Evolutionary conservation across 2,329 filamentous ascomycete species (phyloP).

Genomic region (Talaromyces sp.): DNA sequence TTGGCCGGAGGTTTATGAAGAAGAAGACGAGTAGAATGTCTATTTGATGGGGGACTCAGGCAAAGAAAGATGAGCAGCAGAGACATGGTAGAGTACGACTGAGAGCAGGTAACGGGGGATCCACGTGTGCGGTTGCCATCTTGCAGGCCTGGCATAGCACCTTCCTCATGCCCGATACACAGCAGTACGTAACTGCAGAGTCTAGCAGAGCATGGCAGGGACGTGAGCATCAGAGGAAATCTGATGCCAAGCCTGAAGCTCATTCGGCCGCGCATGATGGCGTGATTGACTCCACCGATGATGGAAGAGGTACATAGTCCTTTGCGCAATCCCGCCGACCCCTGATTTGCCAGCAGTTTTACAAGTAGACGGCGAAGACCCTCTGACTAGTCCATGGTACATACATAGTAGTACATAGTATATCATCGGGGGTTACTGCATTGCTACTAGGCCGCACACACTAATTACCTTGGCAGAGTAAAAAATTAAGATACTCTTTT

Average conservation of each 20-base stretch:
- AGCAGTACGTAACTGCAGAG: neutral
- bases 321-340: neutral
- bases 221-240: neutral
- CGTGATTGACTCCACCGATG: slow-evolving; percentile 18
- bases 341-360: neutral
- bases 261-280: slow-evolving; percentile 9
- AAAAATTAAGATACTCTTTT: neutral
- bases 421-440: neutral
- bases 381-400: neutral
- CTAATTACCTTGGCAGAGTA: too few relatives aligned
- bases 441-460: neutral
- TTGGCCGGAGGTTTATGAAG: neutral
- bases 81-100: neutral
- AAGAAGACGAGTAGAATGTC: neutral
- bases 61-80: neutral
- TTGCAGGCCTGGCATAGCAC: neutral
- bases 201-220: neutral
- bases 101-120: neutral
- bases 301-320: slow-evolving; percentile 9
- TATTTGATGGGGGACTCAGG: neutral
- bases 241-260: slow-evolving; percentile 10
- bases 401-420: too few relatives aligned
- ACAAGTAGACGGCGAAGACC: neutral
- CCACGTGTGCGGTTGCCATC: slow-evolving; percentile 1
- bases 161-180: neutral